Evolutionary conservation across 345 rosid genomes (phyloP).

Genomic region (Camelina hispida): DNA sequence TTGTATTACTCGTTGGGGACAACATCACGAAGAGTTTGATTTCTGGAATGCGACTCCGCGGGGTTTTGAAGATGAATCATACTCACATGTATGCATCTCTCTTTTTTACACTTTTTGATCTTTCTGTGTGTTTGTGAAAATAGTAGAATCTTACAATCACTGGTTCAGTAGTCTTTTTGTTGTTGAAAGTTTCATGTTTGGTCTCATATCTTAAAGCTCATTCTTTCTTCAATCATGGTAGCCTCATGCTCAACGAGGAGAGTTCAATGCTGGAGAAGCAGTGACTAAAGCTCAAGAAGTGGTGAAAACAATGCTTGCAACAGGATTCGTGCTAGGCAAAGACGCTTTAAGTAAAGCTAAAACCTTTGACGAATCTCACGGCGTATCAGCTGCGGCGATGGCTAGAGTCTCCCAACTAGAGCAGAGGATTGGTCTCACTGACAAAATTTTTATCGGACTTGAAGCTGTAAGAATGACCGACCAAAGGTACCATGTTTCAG

Average conservation of each 20-base stretch:
- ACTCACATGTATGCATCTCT: constrained; percentile 55
- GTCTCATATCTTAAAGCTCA: constrained; percentile 9
- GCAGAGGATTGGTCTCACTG: constrained; percentile 68
- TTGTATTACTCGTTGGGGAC: constrained; percentile 84
- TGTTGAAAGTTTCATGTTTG: constrained; percentile 8
- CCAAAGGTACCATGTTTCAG: constrained; percentile 67
- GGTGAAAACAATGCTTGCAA: constrained; percentile 68
- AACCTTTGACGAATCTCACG: constrained; percentile 74
- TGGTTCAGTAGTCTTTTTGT: neutral
- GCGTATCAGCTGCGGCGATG: constrained; percentile 72
- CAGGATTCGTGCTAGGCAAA: constrained; percentile 73
- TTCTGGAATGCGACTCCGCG: constrained; percentile 56
- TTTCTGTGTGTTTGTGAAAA: neutral
- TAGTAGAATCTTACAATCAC: neutral
- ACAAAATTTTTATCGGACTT: constrained; percentile 69
- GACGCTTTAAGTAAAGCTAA: constrained; percentile 73
- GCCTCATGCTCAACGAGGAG: constrained; percentile 40
- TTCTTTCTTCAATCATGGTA: constrained; percentile 27
- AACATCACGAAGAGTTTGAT: constrained; percentile 56
- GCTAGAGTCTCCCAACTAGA: constrained; percentile 69
- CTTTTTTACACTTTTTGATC: neutral
- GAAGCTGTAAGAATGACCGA: constrained; percentile 70
- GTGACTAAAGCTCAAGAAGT: constrained; percentile 71
- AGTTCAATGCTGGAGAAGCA: constrained; percentile 71
- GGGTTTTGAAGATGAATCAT: constrained; percentile 48